Percentiles rank a stretch among this genome's conserved stretches.
These are phyloP conservation scores for Populus euphratica DNA, from an alignment of 345 rosid species.

Conservation along the genomic window DNA sequence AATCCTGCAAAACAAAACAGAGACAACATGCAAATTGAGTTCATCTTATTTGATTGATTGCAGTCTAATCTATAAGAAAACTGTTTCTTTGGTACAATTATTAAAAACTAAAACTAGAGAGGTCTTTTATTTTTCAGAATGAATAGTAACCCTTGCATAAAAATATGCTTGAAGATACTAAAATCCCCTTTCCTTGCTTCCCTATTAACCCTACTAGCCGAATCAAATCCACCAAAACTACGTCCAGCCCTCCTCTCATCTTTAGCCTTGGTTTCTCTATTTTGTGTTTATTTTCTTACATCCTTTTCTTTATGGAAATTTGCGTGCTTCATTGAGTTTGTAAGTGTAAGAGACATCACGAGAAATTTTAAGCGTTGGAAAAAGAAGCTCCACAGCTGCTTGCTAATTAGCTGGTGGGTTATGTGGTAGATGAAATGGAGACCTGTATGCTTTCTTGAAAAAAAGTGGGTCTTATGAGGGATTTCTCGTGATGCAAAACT, in stretches of 20 bases:
- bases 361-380: conserved; percentile 6
- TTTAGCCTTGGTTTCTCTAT: conserved; percentile 45
- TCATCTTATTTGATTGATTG: no score
- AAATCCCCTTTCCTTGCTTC: conserved; percentile 66
- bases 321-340: background rate
- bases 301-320: background rate
- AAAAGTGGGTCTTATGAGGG: conserved; percentile 15
- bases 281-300: background rate
- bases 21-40: no score
- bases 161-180: conserved; percentile 42
- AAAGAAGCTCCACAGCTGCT: conserved; percentile 1
- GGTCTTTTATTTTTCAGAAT: no score
- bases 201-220: conserved; percentile 29
- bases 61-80: no score
- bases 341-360: conserved; percentile 25
- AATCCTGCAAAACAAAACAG: conserved; percentile 46
- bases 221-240: conserved; percentile 80
- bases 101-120: no score
- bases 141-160: no score
- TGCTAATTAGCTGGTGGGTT: background rate
- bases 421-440: conserved; percentile 23
- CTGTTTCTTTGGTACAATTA: no score
- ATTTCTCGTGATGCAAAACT: conserved; percentile 38
- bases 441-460: conserved; percentile 19
- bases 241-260: conserved; percentile 55